A percentile compares a stretch with the other conserved stretches of the same genome.
Conservation (phyloP, 1,284 basidiomycete species). For the Malassezia slooffiae region DNA sequence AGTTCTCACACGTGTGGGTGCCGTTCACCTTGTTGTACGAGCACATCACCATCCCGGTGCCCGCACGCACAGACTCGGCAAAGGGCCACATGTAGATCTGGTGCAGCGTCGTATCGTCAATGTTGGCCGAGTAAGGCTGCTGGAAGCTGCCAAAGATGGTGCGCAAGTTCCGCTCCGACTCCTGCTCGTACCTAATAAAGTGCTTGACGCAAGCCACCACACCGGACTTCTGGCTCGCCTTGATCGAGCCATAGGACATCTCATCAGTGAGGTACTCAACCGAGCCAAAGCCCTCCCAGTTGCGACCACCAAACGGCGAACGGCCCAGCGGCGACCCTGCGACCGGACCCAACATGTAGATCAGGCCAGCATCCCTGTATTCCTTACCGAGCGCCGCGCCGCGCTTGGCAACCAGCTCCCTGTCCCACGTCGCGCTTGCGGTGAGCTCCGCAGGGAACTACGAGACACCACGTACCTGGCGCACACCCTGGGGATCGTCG, state of each 20-base stretch:
- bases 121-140: conserved; percentile 43
- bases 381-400: conserved; percentile 67
- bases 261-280: conserved; percentile 39
- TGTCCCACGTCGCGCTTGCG: conserved; percentile 60
- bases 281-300: conserved; percentile 59
- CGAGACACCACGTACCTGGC: conserved; percentile 48
- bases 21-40: conserved; percentile 54
- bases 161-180: conserved; percentile 34
- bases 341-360: conserved; percentile 58
- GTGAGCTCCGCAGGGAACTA: conserved; percentile 64
- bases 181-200: conserved; percentile 43
- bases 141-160: too few relatives aligned
- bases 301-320: conserved; percentile 58
- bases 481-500: conserved; percentile 55
- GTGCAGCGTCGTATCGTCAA: conserved; percentile 65
- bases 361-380: conserved; percentile 66
- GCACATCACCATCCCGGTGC: conserved; percentile 49
- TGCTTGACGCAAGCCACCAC: conserved; percentile 48
- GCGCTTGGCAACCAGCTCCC: conserved; percentile 60
- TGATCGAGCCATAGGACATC: conserved; percentile 25
- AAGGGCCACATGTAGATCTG: conserved; percentile 44
- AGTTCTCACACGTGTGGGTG: conserved; percentile 54
- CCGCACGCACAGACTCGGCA: conserved; percentile 49
- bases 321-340: conserved; percentile 50
- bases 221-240: conserved; percentile 31